Percentiles rank a stretch among this genome's conserved stretches.
Conservation (phyloP, 2,329 filamentous ascomycete genomes). For the Colletotrichum caudatum region DNA sequence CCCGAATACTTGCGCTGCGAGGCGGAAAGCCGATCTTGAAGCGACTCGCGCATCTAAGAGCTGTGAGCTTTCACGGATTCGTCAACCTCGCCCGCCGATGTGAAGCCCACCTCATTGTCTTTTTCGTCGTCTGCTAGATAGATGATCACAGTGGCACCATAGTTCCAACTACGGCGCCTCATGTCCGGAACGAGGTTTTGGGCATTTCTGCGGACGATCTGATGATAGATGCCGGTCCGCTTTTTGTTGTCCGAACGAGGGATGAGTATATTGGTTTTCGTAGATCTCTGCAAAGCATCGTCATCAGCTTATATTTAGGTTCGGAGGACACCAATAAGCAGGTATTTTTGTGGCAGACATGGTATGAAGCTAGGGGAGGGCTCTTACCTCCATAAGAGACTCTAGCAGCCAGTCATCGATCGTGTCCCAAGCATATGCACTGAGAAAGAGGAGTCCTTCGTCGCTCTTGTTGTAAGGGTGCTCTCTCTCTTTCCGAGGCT, state of each 20-base stretch:
- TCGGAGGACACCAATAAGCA: neutral
- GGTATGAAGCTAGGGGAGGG: too few relatives aligned
- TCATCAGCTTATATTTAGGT: neutral
- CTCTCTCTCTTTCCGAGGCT: neutral
- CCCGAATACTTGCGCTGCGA: constrained; percentile 18
- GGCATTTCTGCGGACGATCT: constrained; percentile 11
- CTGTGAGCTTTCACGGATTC: neutral
- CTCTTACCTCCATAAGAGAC: neutral
- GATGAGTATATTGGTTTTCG: constrained; percentile 12
- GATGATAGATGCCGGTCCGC: constrained; percentile 16
- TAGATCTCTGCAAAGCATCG: neutral
- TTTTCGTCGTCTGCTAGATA: neutral
- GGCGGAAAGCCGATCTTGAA: neutral
- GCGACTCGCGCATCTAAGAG: neutral
- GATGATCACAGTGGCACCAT: neutral
- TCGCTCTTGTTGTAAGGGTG: constrained; percentile 21
- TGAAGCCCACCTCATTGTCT: neutral
- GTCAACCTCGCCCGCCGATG: neutral
- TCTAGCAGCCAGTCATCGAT: neutral
- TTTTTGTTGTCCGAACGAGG: constrained; percentile 15
- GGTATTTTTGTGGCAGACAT: neutral
- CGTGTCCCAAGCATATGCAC: neutral
- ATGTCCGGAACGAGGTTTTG: constrained; percentile 2
- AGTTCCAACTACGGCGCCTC: constrained; percentile 19
- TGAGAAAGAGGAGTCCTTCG: neutral